These are phyloP conservation scores for Paramarasmius palmivorus DNA, from an alignment of 1,284 basidiomycete species.

Conservation along the genomic window DNA sequence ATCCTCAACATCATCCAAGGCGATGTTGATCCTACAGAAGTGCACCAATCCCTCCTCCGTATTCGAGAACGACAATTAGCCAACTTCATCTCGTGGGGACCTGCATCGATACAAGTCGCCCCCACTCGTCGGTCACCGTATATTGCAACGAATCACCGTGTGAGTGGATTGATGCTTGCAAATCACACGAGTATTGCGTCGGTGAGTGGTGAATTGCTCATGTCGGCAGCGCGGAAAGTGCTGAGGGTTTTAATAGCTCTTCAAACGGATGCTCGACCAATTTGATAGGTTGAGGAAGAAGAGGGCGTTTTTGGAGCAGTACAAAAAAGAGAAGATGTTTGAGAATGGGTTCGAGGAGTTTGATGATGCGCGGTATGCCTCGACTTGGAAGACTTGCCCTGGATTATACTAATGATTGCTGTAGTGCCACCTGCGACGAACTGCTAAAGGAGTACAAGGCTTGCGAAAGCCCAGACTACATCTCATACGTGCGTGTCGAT, in stretches of 20 bases:
- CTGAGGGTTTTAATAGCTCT: slow-evolving; percentile 56
- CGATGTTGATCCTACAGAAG: slow-evolving; percentile 96
- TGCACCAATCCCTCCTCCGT: slow-evolving; percentile 94
- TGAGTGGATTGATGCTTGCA: slow-evolving; percentile 97
- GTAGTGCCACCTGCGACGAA: slow-evolving; percentile 82
- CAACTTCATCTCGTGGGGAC: slow-evolving; percentile 99
- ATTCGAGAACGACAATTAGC: slow-evolving; percentile 97
- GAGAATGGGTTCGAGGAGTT: slow-evolving; percentile 91
- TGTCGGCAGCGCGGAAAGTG: slow-evolving; percentile 2
- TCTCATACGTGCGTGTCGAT: slow-evolving; percentile 23
- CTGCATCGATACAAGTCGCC: slow-evolving; percentile 97
- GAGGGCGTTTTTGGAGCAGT: slow-evolving; percentile 96
- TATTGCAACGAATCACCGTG: slow-evolving; percentile 85
- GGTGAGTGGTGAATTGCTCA: slow-evolving; percentile 46
- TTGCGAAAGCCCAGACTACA: slow-evolving; percentile 90
- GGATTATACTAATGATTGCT: too few relatives aligned
- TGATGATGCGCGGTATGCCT: slow-evolving; percentile 91
- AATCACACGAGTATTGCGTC: slow-evolving; percentile 98
- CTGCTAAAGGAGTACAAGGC: slow-evolving; percentile 90
- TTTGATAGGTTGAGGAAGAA: slow-evolving; percentile 88
- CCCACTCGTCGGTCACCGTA: slow-evolving; percentile 92
- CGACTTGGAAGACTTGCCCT: too few relatives aligned
- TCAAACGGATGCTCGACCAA: slow-evolving; percentile 95
- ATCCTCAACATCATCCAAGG: slow-evolving; percentile 99
- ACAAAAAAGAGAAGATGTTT: slow-evolving; percentile 96